Evolutionary conservation across 495 filamentous ascomycete genomes (phyloP).

Genomic region (Penicillium mononematosum): DNA sequence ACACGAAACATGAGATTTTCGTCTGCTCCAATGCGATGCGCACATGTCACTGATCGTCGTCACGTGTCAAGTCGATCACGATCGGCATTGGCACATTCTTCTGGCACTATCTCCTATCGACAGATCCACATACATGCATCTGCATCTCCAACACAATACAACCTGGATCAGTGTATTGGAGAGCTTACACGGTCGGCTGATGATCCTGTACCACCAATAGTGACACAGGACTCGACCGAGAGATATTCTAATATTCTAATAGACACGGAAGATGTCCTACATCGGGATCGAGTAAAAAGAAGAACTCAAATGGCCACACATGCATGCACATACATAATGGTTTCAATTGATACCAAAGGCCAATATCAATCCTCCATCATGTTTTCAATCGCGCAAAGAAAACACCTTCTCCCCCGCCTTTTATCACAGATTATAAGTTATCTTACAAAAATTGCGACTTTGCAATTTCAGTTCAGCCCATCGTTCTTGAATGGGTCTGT

Average conservation of each 20-base stretch:
- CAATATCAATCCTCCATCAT: background rate
- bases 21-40: background rate
- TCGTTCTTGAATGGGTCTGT: background rate
- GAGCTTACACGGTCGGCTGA: conserved; percentile 7
- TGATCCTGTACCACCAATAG: conserved; percentile 8
- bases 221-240: conserved; percentile 17
- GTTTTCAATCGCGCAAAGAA: background rate
- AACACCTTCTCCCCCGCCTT: background rate
- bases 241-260: background rate
- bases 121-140: background rate
- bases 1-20: background rate
- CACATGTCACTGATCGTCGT: background rate
- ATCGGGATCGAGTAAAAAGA: background rate
- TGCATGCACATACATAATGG: conserved; percentile 7
- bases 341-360: background rate
- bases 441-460: conserved; percentile 9
- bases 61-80: background rate
- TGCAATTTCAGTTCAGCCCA: conserved; percentile 9
- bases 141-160: background rate
- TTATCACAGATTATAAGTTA: conserved; percentile 5
- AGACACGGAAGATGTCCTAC: conserved; percentile 7
- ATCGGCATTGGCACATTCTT: background rate
- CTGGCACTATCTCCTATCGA: too few relatives aligned
- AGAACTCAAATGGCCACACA: conserved; percentile 1
- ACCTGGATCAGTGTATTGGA: background rate